Conservation (phyloP, 31 red algal genomes). For the Odonthalia washingtoniensis region DNA sequence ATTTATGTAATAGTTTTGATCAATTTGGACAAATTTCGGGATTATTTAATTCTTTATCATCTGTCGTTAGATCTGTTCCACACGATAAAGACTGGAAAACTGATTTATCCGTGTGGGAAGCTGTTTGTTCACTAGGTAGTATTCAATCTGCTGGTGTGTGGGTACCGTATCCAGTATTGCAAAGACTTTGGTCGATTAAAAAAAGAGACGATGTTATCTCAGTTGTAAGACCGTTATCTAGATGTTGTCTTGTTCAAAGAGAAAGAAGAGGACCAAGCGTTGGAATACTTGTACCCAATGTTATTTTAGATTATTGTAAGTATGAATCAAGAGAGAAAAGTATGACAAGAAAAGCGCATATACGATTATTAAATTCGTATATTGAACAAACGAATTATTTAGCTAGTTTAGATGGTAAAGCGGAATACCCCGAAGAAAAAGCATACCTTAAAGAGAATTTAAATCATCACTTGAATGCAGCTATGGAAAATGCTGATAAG, state of each 20-base stretch:
- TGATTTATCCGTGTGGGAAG: conserved; percentile 27
- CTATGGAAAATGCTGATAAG: not conserved
- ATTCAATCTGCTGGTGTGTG: conserved; percentile 15
- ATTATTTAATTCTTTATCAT: conserved; percentile 37
- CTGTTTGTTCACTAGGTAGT: conserved; percentile 34
- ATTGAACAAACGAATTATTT: not conserved
- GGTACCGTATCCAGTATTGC: conserved; percentile 36
- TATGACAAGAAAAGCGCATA: conserved; percentile 28
- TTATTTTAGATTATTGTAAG: conserved; percentile 46
- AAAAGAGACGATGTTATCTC: conserved; percentile 33
- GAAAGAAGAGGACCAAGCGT: conserved; percentile 14
- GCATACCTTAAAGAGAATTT: conserved; percentile 42
- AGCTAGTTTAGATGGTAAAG: not conserved
- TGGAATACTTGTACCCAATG: conserved; percentile 37
- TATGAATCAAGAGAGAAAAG: conserved; percentile 16
- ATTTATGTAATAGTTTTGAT: conserved; percentile 57
- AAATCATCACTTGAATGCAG: conserved; percentile 24
- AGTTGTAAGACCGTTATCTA: conserved; percentile 29
- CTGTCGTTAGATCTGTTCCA: conserved; percentile 11
- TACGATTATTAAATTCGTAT: conserved; percentile 39
- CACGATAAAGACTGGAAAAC: conserved; percentile 23
- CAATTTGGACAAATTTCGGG: conserved; percentile 69
- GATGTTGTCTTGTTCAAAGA: conserved; percentile 30
- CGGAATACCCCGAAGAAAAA: conserved; percentile 31
- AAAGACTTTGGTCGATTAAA: conserved; percentile 34